Base-by-base conservation (phyloP, 352 stramenopile species). In the Globisporangium barbulae region DNA sequence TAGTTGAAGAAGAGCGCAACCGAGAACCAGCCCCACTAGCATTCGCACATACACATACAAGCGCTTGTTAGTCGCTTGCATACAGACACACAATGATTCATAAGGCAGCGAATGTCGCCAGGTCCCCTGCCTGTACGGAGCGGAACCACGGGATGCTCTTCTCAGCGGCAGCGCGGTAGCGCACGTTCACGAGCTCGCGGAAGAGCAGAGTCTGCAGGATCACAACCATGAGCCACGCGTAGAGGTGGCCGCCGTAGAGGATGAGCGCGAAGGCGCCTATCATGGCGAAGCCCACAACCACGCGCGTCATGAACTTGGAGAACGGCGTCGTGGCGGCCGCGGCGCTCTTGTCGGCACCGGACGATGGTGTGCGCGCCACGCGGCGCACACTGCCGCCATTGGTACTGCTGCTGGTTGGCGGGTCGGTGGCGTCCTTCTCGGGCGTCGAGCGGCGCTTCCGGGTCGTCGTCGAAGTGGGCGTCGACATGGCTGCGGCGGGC, bases 141-240 rank as follows among this genome's bases (percentile, higher is more conserved):
- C 97, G 96, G 74, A 99, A 99, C 70, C 97, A 94, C 52, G 97
- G 97, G 69, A 99, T 98, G 35, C 92, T 97, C 72, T 97, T 91
- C 79, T 99, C 90, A 41, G 96, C 96, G 2, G 88, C 89, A 4
- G 84, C 88, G 63, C 93, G 90, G 79, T 99, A 99, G 2, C 97
- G 89, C 35, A 99, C 96, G 64, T 98, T 98, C n/a, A 99, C 96
- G 5, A 99, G 82, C 74, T 99, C 97, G n/a, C 91, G 91, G 82
- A 98, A 98, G 47, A 98, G 81, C 58, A 97, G 71, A 56, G 90
- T 88, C 72, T 97, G 87, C 33, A 94, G 74, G 22, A 96, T 70
- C 47, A 94, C 79, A 44, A 97, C 90, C 58, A 97, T 82, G 50
- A 81, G 68, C 85, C 81, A 91, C 21, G 80, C 81, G 71, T 93